Evolutionary conservation across 495 filamentous ascomycete species (phyloP).

Genomic region (Cairneyella variabilis): DNA sequence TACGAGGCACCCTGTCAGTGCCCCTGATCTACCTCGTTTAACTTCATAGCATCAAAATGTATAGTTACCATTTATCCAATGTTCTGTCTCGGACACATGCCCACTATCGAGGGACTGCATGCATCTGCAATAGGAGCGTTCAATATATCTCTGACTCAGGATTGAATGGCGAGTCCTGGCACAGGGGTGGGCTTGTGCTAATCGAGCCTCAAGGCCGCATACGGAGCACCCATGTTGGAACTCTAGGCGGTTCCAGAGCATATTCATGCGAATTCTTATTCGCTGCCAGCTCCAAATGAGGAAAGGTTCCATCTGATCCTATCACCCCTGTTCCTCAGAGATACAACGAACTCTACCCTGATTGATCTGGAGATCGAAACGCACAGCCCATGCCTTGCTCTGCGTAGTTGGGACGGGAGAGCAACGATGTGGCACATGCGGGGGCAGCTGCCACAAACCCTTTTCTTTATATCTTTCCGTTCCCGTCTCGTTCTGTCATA

Average conservation of each 20-base stretch:
- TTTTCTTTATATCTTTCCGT: background rate
- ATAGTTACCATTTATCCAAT: too few relatives aligned
- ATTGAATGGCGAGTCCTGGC: too few relatives aligned
- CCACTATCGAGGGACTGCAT: too few relatives aligned
- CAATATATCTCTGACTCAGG: too few relatives aligned
- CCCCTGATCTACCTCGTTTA: too few relatives aligned
- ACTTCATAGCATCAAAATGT: too few relatives aligned
- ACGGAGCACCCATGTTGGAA: slow-evolving; percentile 3
- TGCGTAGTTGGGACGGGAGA: slow-evolving; percentile 3
- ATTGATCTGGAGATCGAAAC: slow-evolving; percentile 1
- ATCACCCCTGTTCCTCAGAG: background rate
- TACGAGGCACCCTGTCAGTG: too few relatives aligned
- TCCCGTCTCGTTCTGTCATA: background rate
- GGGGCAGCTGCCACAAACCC: background rate
- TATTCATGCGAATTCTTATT: slow-evolving; percentile 4
- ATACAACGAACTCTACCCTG: background rate
- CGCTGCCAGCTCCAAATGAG: background rate
- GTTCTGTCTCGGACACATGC: too few relatives aligned
- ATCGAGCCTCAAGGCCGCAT: slow-evolving; percentile 5
- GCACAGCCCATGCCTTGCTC: background rate
- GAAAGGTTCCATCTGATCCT: background rate
- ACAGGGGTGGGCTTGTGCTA: too few relatives aligned
- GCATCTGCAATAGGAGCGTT: too few relatives aligned
- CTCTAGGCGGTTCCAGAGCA: slow-evolving; percentile 14
- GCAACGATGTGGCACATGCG: background rate